Conservation (phyloP, 1,284 basidiomycete species). For the Pseudozyma sp. region DNA sequence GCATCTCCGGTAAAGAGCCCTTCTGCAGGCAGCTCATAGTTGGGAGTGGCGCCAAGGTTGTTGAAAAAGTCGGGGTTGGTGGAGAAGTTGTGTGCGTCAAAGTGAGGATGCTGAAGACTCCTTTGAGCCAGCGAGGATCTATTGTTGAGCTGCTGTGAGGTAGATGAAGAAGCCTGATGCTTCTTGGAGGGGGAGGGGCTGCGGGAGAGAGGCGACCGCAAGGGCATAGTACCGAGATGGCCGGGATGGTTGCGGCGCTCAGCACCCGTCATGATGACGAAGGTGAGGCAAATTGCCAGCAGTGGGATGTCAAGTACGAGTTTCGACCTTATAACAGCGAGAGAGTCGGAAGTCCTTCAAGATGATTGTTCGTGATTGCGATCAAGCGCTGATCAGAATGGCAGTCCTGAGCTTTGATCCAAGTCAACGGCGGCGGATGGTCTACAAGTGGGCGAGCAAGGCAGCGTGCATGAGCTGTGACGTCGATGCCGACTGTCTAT, state of each 20-base stretch:
- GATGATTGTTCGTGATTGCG: not conserved
- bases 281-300: conserved; percentile 3
- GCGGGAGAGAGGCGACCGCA: conserved; percentile 21
- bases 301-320: too few relatives aligned
- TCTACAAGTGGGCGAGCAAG: not conserved
- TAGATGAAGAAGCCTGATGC: conserved; percentile 12
- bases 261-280: conserved; percentile 36
- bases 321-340: too few relatives aligned
- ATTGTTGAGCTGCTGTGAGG: conserved; percentile 10
- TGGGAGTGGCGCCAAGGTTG: conserved; percentile 42
- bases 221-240: conserved; percentile 25
- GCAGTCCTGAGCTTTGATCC: too few relatives aligned
- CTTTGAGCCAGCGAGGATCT: conserved; percentile 32
- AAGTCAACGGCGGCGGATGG: not conserved
- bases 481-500: not conserved
- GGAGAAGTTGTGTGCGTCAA: conserved; percentile 19
- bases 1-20: conserved; percentile 23
- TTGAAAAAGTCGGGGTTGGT: conserved; percentile 9
- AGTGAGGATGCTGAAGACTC: conserved; percentile 28
- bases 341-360: too few relatives aligned
- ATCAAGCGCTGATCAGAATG: too few relatives aligned
- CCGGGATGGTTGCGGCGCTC: conserved; percentile 44
- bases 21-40: conserved; percentile 49
- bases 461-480: conserved; percentile 3
- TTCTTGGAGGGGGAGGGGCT: conserved; percentile 33